phyloP scores from a whole-genome alignment of 2,329 filamentous ascomycete species.

The Epichloe sibirici region DNA sequence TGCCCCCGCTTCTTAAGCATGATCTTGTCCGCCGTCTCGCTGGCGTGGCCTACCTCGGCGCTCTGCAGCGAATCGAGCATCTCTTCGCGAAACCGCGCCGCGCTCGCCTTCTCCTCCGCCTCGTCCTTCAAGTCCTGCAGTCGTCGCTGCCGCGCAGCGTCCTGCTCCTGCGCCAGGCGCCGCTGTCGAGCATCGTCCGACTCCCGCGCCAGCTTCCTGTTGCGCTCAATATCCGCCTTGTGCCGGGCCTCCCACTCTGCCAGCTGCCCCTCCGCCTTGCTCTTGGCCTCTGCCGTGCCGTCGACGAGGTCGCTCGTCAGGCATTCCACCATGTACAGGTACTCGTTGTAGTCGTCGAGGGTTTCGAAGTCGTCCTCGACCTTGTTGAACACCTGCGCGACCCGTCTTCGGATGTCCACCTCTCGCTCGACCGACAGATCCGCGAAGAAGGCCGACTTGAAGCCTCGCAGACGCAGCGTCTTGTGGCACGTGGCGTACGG shows the following conservation, averaged over 20 bases:
- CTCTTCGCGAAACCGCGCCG: constrained; percentile 51
- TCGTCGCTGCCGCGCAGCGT: constrained; percentile 48
- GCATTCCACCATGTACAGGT: constrained; percentile 84
- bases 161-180: constrained; percentile 52
- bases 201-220: constrained; percentile 40
- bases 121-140: constrained; percentile 55
- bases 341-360: constrained; percentile 78
- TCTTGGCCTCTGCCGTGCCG: constrained; percentile 51
- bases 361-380: constrained; percentile 83
- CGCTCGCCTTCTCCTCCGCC: constrained; percentile 53
- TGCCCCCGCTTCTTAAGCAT: constrained; percentile 64
- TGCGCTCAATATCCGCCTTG: constrained; percentile 53
- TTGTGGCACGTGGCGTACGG: constrained; percentile 80
- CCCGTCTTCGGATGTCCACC: constrained; percentile 76
- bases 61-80: constrained; percentile 58
- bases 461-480: constrained; percentile 74
- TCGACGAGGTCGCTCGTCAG: constrained; percentile 80
- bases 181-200: constrained; percentile 40
- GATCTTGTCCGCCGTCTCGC: constrained; percentile 45
- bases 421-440: constrained; percentile 83
- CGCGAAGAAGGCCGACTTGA: constrained; percentile 79
- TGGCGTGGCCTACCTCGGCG: constrained; percentile 47
- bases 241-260: constrained; percentile 61
- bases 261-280: constrained; percentile 32
- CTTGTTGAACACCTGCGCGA: constrained; percentile 75